A percentile compares a stretch with the other conserved stretches of the same genome.
Conservation (phyloP, 2,329 filamentous ascomycete genomes). For the Magnaporthiopsis incrustans region DNA sequence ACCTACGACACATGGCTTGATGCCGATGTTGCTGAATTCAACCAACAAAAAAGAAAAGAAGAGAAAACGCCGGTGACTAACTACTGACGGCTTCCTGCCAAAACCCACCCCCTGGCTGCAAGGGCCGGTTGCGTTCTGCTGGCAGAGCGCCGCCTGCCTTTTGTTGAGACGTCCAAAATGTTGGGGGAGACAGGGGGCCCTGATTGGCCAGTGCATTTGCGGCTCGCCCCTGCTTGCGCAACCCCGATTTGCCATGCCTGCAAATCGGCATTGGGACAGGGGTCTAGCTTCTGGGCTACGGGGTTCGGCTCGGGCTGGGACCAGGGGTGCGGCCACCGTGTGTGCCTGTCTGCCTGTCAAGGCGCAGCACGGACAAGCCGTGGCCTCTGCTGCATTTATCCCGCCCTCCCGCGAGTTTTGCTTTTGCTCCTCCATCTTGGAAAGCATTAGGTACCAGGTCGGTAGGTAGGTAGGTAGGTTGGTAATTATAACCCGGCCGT, state of each 20-base stretch:
- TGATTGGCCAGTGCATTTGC: slow-evolving; percentile 7
- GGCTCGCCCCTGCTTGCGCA: neutral
- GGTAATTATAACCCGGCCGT: too few species aligned
- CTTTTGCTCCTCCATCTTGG: neutral
- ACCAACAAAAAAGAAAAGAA: slow-evolving; percentile 1
- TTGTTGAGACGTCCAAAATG: slow-evolving; percentile 10
- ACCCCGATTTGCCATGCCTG: neutral
- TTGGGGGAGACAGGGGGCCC: slow-evolving; percentile 7
- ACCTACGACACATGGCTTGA: neutral
- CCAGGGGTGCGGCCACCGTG: neutral
- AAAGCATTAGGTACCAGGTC: neutral
- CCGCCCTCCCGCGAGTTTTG: neutral
- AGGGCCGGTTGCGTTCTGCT: neutral
- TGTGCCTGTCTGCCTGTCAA: neutral
- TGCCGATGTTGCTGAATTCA: neutral
- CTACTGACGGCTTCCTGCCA: neutral
- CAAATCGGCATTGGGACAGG: neutral
- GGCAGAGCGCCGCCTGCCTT: slow-evolving; percentile 1
- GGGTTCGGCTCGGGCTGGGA: neutral
- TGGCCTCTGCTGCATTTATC: neutral
- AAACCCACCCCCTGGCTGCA: neutral
- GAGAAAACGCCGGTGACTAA: neutral
- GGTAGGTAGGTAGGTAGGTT: too few species aligned
- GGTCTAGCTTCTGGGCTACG: neutral
- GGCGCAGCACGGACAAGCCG: neutral